Base-by-base conservation (phyloP, 345 rosid genomes). In the Combretum micranthum region DNA sequence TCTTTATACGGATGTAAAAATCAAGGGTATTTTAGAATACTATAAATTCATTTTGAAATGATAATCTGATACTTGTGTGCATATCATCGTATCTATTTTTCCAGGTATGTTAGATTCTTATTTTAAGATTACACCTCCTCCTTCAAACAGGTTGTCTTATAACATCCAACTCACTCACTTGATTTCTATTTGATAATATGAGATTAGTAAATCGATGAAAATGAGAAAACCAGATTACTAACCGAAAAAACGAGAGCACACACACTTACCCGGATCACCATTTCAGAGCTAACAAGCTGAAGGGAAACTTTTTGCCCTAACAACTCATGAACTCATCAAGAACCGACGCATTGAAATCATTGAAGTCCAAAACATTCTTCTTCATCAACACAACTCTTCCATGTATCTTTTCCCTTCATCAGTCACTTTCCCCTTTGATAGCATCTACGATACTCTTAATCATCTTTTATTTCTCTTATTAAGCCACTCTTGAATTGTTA, bases 301-400 rank as follows among this genome's bases (percentile, higher is more conserved):
- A 92, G 75, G 48, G 86, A 78, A 48, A 92, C 83, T 50, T 71
- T 50, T 53, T 69, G 69, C 19, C 95, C 91, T 7, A 83, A 23
- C 66, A 88, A 56, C 59, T 92, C 96, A 18, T 80, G 75, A 43
- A 88, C 13, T 83, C 64, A 59, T 88, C 98, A 16, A 84, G 80
- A 26, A 86, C 3, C 14, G 90, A 77, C 53, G 85, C 88, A 12
- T 67, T 26, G 59, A 84, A 81, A 69, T 91, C 98, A 57, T 76
- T 92, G 76, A 88, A 81, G 64, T 84, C 96, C 69, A 92, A 65
- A 47, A 84, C 93, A 62, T 86, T 86, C 69, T 92, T 88, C 75
- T 81, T 92, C 93, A 86, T 92, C 79, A 92, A 67, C 54, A 86
- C 85, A 47, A 81, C 95, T 15, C 68, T 84, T 9, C 96, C 97